Base-by-base conservation (phyloP, 768 basidiomycete genomes). In the Tulasnella sp. region DNA sequence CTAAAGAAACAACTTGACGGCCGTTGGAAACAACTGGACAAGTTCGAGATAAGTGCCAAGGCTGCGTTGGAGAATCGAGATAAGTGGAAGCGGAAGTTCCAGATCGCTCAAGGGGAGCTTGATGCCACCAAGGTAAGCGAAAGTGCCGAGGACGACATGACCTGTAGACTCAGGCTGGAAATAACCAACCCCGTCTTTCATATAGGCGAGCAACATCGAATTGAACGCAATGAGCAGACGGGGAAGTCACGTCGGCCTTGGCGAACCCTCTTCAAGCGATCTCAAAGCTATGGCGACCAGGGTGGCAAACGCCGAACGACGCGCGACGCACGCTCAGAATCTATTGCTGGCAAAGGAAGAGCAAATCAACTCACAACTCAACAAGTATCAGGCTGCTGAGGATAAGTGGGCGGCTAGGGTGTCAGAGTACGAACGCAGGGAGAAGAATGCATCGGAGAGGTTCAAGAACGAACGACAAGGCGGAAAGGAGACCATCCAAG, bases 391-490 rank as follows among this genome's bases (percentile, higher is more conserved):
- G 0, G 74, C 73, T 0, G 85, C 87, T 0, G 92, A 96, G 64
- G 74, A 73, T 53, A 94, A 93, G 70, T 98, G 93, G 92, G 92
- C 93, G 66, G 89, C 85, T 0, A 76, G 93, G n/a, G 88, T 98
- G 46, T 85, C 84, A 70, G 93, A 98, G 71, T 92, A 93, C 66
- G 91, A 96, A 72, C 68, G 80, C 12, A 73, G 87, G 17, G 67
- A 92, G 62, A 84, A 83, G 69, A 81, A 83, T 0, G 89, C 89
- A 0, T 90, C 92, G 66, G 93, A 98, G 75, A 84, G 83, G 68
- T 82, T 91, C 63, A 97, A 97, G 77, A 77, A 90, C 56, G 92
- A 94, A 74, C 76, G 88, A 61, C 93, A 97, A 66, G 96, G 94
- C 2, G 80, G 84, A 45, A 99, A 97, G 72, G 94, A 98, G 71